phyloP scores from a whole-genome alignment of 2,329 filamentous ascomycete genomes.

The Pseudophaeomoniella oleicola region DNA sequence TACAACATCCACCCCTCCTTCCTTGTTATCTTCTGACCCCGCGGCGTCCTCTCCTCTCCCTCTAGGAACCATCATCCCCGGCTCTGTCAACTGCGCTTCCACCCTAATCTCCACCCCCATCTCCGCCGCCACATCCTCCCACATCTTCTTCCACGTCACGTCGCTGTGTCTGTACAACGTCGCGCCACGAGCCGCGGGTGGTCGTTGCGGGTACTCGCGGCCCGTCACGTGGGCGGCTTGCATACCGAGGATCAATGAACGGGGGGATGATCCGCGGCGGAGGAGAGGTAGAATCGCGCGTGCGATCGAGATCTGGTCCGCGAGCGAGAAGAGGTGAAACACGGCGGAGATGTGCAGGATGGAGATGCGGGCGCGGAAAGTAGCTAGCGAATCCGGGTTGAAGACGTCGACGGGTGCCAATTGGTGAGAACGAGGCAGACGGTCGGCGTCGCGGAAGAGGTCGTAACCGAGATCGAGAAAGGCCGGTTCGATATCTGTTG shows the following conservation, averaged over 20 bases:
- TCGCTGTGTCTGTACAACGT: constrained; percentile 19
- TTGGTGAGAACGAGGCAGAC: constrained; percentile 19
- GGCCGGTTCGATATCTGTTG: constrained; percentile 15
- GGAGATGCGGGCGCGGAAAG: constrained; percentile 17
- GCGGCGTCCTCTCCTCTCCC: neutral
- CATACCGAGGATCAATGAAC: constrained; percentile 11
- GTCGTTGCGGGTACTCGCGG: constrained; percentile 6
- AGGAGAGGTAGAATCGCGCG: constrained; percentile 9
- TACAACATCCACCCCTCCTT: constrained; percentile 1
- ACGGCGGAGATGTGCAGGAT: constrained; percentile 22
- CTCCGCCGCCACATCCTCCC: constrained; percentile 37
- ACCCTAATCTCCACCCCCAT: constrained; percentile 11
- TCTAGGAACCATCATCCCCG: neutral
- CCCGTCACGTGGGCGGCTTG: constrained; percentile 12
- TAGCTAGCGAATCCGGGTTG: constrained; percentile 5
- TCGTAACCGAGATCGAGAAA: constrained; percentile 28
- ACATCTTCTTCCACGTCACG: constrained; percentile 36
- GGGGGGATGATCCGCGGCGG: constrained; percentile 1
- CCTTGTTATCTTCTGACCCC: neutral
- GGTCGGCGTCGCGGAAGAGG: constrained; percentile 23
- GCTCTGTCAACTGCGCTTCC: constrained; percentile 5
- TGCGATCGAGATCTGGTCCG: constrained; percentile 16
- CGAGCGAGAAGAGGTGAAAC: constrained; percentile 26
- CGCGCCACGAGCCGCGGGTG: constrained; percentile 5
- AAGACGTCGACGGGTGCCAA: constrained; percentile 19